These are phyloP conservation scores for Penicillium bialowiezense DNA, from an alignment of 495 filamentous ascomycete genomes.

Conservation along the genomic window DNA sequence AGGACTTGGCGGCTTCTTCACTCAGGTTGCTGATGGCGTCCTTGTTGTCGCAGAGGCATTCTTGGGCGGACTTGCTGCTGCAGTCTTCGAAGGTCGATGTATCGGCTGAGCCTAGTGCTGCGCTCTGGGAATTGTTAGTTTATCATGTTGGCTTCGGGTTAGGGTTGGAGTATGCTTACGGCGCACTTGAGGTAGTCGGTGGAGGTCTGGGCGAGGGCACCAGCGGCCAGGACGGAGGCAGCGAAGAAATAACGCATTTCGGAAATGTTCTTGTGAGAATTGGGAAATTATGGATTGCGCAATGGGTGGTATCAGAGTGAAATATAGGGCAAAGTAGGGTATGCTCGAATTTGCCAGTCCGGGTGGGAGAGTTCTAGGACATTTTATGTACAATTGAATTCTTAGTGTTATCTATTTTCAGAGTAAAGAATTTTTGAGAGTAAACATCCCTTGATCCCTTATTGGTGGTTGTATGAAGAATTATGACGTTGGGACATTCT, in stretches of 20 bases:
- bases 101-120: slow-evolving; percentile 5
- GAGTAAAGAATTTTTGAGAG: slow-evolving; percentile 6
- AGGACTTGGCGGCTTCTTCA: slow-evolving; percentile 3
- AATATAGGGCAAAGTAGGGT: background rate
- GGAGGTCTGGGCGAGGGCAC: slow-evolving; percentile 9
- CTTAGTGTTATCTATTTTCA: slow-evolving; percentile 3
- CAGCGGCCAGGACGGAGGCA: slow-evolving; percentile 15
- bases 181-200: slow-evolving; percentile 12
- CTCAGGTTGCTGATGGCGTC: slow-evolving; percentile 6
- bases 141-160: background rate
- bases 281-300: background rate
- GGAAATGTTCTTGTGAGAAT: background rate
- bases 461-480: background rate
- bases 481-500: slow-evolving; percentile 23
- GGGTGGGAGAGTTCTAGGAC: background rate
- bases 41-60: slow-evolving; percentile 23
- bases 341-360: no score
- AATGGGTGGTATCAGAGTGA: background rate
- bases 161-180: slow-evolving; percentile 7
- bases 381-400: slow-evolving; percentile 16
- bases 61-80: slow-evolving; percentile 6
- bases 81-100: slow-evolving; percentile 8
- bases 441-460: slow-evolving; percentile 21
- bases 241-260: slow-evolving; percentile 24
- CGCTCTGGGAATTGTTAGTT: slow-evolving; percentile 8